A percentile compares a stretch with the other conserved stretches of the same genome.
Conservation (phyloP, 179 eudicot genomes). For the Spergularia azorica region DNA sequence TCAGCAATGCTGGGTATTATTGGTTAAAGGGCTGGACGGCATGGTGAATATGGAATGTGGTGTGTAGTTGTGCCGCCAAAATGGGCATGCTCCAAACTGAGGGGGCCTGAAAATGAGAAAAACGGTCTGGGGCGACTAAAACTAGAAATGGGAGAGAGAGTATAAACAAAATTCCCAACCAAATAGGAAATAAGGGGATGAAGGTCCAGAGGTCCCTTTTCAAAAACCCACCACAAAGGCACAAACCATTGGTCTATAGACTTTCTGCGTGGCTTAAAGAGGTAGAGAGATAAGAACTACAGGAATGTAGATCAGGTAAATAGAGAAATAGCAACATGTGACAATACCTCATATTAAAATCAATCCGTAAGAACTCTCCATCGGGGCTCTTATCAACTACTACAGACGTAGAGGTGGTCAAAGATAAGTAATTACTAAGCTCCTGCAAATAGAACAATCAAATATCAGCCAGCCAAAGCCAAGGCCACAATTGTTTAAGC, state of each 20-base stretch:
- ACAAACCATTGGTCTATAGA: too few relatives aligned
- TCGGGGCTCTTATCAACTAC: slow-evolving; percentile 89
- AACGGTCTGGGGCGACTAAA: not conserved
- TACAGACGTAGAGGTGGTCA: slow-evolving; percentile 77
- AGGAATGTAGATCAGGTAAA: not conserved
- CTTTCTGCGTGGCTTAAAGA: not conserved
- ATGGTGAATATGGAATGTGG: too few relatives aligned
- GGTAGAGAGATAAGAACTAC: not conserved
- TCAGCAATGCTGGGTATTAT: too few relatives aligned
- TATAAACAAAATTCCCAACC: too few relatives aligned
- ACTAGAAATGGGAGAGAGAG: not conserved
- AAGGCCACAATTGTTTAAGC: not conserved
- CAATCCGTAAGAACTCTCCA: slow-evolving; percentile 85
- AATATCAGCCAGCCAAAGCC: not conserved
- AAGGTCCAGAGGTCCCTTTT: too few relatives aligned
- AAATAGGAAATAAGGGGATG: too few relatives aligned
- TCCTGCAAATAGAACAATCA: slow-evolving; percentile 56
- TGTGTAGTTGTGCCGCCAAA: too few relatives aligned
- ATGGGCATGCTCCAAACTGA: too few relatives aligned
- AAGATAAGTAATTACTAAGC: slow-evolving; percentile 65
- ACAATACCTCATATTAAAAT: slow-evolving; percentile 78
- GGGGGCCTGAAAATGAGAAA: too few relatives aligned
- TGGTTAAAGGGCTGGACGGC: too few relatives aligned
- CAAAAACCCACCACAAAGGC: too few relatives aligned
- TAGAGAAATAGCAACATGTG: slow-evolving; percentile 6